Evolutionary conservation across 805 yeast species (phyloP).

Genomic region (Clavispora carvajalis): DNA sequence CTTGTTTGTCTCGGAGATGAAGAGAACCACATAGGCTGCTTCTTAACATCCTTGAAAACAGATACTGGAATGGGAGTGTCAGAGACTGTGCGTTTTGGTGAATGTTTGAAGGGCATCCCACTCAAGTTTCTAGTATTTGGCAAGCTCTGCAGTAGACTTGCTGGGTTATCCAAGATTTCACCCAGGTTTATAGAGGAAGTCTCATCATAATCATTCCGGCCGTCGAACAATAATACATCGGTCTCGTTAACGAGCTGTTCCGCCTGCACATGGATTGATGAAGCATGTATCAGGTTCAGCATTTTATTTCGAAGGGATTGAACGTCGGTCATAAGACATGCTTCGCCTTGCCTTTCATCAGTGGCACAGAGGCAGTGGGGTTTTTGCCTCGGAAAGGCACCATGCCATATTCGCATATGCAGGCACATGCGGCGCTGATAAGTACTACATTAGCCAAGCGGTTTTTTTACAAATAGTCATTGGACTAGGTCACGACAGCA

Average conservation of each 20-base stretch:
- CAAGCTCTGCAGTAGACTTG: background rate
- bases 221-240: background rate
- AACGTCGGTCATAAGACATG: background rate
- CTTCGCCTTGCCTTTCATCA: too few species aligned
- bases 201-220: background rate
- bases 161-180: background rate
- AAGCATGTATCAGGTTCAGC: background rate
- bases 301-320: background rate
- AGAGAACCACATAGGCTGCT: background rate
- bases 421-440: background rate
- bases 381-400: background rate
- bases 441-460: too few species aligned
- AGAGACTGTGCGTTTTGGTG: background rate
- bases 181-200: background rate
- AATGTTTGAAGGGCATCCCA: background rate
- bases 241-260: background rate
- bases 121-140: background rate
- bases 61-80: background rate
- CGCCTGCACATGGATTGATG: too few species aligned
- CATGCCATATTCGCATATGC: too few species aligned
- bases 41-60: background rate
- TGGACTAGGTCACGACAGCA: too few species aligned
- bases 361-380: too few species aligned
- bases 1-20: too few species aligned
- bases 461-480: too few species aligned